These are phyloP conservation scores for Pseudocercospora macadamiae DNA, from an alignment of 2,329 filamentous ascomycete genomes.

Conservation along the genomic window DNA sequence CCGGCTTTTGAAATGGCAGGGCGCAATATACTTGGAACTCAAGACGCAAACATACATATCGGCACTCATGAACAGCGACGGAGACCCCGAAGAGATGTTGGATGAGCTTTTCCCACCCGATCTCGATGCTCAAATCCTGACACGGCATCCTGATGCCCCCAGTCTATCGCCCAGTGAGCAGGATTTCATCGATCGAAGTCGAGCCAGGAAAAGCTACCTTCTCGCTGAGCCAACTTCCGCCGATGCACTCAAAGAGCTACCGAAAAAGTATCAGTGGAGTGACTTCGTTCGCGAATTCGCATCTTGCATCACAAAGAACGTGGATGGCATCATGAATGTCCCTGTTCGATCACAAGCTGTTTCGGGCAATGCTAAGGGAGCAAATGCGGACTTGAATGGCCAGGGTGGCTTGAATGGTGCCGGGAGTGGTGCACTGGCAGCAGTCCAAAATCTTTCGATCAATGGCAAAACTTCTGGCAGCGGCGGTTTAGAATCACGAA, in stretches of 20 bases:
- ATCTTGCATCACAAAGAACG: conserved; percentile 61
- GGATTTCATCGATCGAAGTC: conserved; percentile 61
- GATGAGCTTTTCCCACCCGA: conserved; percentile 63
- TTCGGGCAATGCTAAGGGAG: conserved; percentile 7
- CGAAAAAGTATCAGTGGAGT: conserved; percentile 65
- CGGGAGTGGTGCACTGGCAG: conserved; percentile 2
- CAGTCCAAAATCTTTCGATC: conserved; percentile 6
- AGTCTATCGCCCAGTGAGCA: conserved; percentile 60
- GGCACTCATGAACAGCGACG: conserved; percentile 60
- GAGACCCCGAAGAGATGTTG: conserved; percentile 58
- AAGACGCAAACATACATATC: conserved; percentile 71
- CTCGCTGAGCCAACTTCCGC: conserved; percentile 49
- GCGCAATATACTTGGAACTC: conserved; percentile 63
- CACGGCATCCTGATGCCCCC: conserved; percentile 57
- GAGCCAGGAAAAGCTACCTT: conserved; percentile 60
- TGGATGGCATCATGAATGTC: conserved; percentile 48
- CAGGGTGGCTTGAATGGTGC: conserved; percentile 9
- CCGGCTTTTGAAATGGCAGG: conserved; percentile 62
- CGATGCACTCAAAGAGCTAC: conserved; percentile 53
- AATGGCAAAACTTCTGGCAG: conserved; percentile 11
- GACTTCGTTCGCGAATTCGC: conserved; percentile 64
- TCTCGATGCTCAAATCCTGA: conserved; percentile 57
- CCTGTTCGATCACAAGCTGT: conserved; percentile 31
- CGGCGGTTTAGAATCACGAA: conserved; percentile 14
- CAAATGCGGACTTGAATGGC: conserved; percentile 7